Conservation (phyloP, 768 basidiomycete genomes). For the Serendipita vermifera region DNA sequence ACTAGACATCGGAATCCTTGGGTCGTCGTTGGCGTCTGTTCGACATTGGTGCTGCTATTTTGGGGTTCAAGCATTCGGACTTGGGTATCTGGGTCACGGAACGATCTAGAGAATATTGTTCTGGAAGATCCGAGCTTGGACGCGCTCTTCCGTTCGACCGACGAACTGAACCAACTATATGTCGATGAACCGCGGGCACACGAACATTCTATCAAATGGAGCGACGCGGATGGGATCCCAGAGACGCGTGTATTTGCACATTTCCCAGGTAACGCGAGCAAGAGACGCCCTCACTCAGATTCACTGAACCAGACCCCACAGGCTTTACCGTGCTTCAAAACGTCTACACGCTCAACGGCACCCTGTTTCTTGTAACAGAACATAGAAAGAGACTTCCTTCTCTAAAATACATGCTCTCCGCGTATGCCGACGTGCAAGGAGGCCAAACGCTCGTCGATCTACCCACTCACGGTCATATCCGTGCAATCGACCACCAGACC, state of each 20-base stretch:
- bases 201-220: not conserved
- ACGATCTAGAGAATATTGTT: no score
- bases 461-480: not conserved
- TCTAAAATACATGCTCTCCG: not conserved
- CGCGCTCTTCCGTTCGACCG: no score
- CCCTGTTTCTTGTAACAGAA: not conserved
- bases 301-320: not conserved
- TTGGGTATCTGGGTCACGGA: no score
- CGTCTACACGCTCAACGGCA: not conserved
- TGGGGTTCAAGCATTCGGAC: no score
- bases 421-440: not conserved
- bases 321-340: not conserved
- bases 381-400: not conserved
- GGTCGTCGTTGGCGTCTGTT: no score
- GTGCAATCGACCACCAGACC: not conserved
- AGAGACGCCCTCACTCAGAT: no score
- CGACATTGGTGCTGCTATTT: no score
- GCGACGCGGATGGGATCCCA: not conserved
- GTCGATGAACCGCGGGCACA: no score
- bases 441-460: not conserved
- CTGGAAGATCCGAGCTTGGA: no score
- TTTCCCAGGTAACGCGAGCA: constrained; percentile 5
- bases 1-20: no score
- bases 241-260: not conserved
- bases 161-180: no score